Base-by-base conservation (phyloP, 371 early-diverging fungal genomes). In the Mucor irregularis region DNA sequence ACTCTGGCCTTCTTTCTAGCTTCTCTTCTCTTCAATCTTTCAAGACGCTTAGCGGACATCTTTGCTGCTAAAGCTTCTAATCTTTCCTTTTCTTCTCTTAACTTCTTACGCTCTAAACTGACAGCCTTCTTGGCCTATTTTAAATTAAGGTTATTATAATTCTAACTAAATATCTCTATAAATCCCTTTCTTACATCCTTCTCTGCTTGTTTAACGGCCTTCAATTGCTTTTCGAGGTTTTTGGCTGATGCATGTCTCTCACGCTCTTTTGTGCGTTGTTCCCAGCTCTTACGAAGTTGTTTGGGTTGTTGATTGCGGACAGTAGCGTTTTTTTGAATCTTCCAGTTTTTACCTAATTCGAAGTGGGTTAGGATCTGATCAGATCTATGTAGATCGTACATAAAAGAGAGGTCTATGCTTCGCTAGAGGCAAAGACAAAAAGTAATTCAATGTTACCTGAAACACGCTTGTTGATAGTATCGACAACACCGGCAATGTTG, bases 11-110 rank as follows among this genome's bases (percentile, higher is more conserved):
- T 66, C 48, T 61, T 61, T 61, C 62, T 66, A 28, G 58, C 58
- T 33, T 66, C 66, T 53, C 62, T 66, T 40, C 46, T 52, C 47
- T 61, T 66, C 38, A 57, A 55, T 66, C 61, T 66, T 29, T 47
- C 62, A 25, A 61, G 52, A 53, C 66, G 49, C 45, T 66, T 61
- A 29, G 61, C 66, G 44, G 62, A 66, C 62, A 66, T 66, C 44
- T 61, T 66, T 21, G 62, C 61, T 30, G 82, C 81, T 50, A 83
- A 56, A 46, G 62, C 69, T 31, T 82, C 85, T 52, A 76, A 67
- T 43, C 85, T 71, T 53, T 80, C 85, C 64, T 85, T 80, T 45
- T 85, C 85, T 62, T 82, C 85, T 65, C 76, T 68, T 37, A 83
- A 74, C 69, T 76, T 78, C 47, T 73, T 80, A 53, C 85, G 79